Evolutionary conservation across 2,329 filamentous ascomycete genomes (phyloP), one percentile per base, ranked within the genome.

Genomic region (Colletotrichum echinochloae): DNA sequence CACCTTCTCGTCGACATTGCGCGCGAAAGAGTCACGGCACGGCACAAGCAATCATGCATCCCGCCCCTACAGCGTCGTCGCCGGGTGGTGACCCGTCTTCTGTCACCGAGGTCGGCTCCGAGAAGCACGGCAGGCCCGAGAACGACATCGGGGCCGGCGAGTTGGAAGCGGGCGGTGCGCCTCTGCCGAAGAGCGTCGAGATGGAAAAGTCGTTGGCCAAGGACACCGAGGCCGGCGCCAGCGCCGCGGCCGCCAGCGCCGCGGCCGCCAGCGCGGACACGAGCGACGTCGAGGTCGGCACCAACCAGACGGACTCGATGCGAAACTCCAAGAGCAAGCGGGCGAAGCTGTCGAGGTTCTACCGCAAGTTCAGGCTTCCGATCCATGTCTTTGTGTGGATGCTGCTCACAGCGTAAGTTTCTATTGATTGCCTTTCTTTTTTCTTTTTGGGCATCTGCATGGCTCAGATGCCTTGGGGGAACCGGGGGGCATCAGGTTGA

Each of bases 341-440:
- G 18, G 11, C 60, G 18, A 66, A 52, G 5, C 1, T 28, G 2
- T 33, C 41, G 20, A 60, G 48, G 14, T 12, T 67, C 26, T 70
- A 62, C 44, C 55, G 39, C 41, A 70, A 67, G 51, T 55, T 52
- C 63, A 61, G 14, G 35, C 63, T 70, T 37, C 64, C 63, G 16
- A 11, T 70, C 23, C 67, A 70, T n/a, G 37, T 70, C 9, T 14
- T 52, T 1, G 59, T 61, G 30, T 70, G 67, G 67, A 41, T 70
- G 41, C n/a, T 61, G 20, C 67, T 65, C 63, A 70, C 67, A 14
- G 64, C 26, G 67, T 70, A 56, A 61, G 67, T 66, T 30, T 51
- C 8, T 23, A 4, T 23, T 30, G 2, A 14, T 39, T 35, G n/a
- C n/a, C n/a, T n/a, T n/a, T n/a, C n/a, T n/a, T 35, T 20, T 44